Evolutionary conservation across 2,329 filamentous ascomycete species (phyloP), one percentile per base, ranked within the genome.

Genomic region (Fusarium dimerum): DNA sequence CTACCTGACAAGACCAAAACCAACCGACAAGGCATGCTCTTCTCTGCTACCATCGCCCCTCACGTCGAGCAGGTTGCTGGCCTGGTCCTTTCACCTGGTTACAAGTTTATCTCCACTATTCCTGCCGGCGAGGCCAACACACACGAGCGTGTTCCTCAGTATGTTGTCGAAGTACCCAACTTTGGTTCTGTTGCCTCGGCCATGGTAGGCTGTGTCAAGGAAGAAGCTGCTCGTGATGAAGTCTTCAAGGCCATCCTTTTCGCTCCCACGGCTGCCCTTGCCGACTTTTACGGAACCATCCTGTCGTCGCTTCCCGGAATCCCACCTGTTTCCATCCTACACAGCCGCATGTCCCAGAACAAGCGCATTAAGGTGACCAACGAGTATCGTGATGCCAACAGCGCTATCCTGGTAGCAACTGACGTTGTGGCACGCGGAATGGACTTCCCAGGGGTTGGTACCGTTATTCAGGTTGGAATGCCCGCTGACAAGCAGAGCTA

Each of bases 181-280:
- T 78, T 96, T 46, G 78, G 89, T 41, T 85, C 90, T 58, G 77
- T 93, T 68, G 79, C 73, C 50, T 78, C 75, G 62, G 83, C 69
- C 46, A 78, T 87, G 61, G 77, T 86, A 49, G 80, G 82, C 36
- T 79, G 84, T 52, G 73, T 87, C 16, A 71, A 74, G 3, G 68
- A 76, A 50, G 79, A 83, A 57, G 66, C 70, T 10, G 63, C 68
- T 5, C 66, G 68, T 45, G 62, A 68, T 11, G 70, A 73, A 6
- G 78, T 80, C 1, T 92, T 96, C 82, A 96, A 96, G 73, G 89
- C 89, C 30, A 92, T 96, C 60, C 75, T 93, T 36, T 96, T 93
- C 72, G 88, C 88, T 59, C 87, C 87, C 48, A 83, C 82, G 0
- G 80, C 81, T 3, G 76, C 73, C 3, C 73, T 77, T 2, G 79